Evolutionary conservation across 106 monocot species (phyloP), one percentile per base, ranked within the genome.

Genomic region (Chionographis japonica): DNA sequence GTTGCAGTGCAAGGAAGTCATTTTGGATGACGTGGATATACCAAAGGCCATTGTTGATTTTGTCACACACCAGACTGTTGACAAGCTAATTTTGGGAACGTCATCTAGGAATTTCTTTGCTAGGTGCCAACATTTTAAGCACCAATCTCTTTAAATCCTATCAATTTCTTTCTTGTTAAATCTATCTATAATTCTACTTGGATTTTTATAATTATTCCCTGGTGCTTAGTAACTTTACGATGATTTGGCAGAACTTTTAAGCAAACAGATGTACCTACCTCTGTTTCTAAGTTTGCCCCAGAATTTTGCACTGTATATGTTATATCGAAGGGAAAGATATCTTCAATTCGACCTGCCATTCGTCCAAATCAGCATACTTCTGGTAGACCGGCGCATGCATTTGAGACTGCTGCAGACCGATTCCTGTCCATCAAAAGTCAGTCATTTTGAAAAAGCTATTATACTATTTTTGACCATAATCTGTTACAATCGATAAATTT

Each of bases 1-100:
- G 88, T 69, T 88, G 69, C 84, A 81, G 58, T 88, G 77, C 78
- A 84, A 72, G 75, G 88, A 88, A 80, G 65, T 78, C 16, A 81
- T 88, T 56, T 49, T 88, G 61, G 81, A 88, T 50, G 81, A 72
- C 10, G 54, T 50, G 11, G 78, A 84, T 60, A 58, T 81, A 52
- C 41, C 84, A 11, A 84, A 84, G 61, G 84, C 78, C 12, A 84
- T 88, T 53, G 50, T 76, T 15, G 81, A 88, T 68, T 88, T 81
- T 69, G 59, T 84, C 10, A n/a, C 50, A 41, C 37, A 75, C 35
- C 71, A 73, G 1, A 51, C 36, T 37, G 63, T 88, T 15, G 88
- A 84, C 49, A 88, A 84, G 69, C 63, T 88, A 53, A 68, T 88
- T 10, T 4, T 88, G 16, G 88, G 88, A 27, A 67, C 88, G 62